A percentile compares a stretch with the other conserved stretches of the same genome.
These are phyloP conservation scores for Aspergillus sclerotialis DNA, from an alignment of 2,329 filamentous ascomycete genomes.

Conservation along the genomic window DNA sequence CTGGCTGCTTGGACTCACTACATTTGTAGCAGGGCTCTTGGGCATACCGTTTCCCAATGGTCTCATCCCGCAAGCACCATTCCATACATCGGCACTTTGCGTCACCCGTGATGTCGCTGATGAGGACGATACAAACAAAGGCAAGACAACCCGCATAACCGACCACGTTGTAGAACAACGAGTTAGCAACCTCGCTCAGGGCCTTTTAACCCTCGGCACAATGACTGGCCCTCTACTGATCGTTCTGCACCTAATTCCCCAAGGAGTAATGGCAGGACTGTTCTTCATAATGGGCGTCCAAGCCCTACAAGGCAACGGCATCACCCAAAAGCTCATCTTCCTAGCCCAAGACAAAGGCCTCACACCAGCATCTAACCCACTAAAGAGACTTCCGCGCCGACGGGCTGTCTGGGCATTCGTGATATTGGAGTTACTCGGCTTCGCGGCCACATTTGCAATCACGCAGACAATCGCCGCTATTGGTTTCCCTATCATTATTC, in stretches of 20 bases:
- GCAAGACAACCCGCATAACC: conserved; percentile 56
- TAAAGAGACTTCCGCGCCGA: conserved; percentile 56
- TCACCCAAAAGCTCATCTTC: conserved; percentile 68
- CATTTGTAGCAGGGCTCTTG: conserved; percentile 65
- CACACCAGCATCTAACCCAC: conserved; percentile 52
- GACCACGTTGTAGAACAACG: conserved; percentile 61
- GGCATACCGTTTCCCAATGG: conserved; percentile 78
- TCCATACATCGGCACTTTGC: conserved; percentile 72
- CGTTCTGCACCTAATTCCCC: conserved; percentile 70
- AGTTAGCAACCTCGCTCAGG: conserved; percentile 69
- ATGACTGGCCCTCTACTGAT: conserved; percentile 69
- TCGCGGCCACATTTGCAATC: conserved; percentile 73
- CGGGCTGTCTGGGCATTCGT: conserved; percentile 66
- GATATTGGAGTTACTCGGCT: conserved; percentile 59
- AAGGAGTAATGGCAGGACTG: conserved; percentile 70
- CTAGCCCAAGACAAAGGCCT: conserved; percentile 57
- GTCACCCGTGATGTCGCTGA: conserved; percentile 54
- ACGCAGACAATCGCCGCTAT: conserved; percentile 78
- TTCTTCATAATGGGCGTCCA: conserved; percentile 84
- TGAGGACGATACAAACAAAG: conserved; percentile 53
- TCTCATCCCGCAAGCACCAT: conserved; percentile 75
- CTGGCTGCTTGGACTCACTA: conserved; percentile 72
- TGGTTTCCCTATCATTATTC: conserved; percentile 69
- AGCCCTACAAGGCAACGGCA: conserved; percentile 68
- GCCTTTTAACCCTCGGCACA: conserved; percentile 68